Evolutionary conservation across 1,284 basidiomycete genomes (phyloP), one percentile per base, ranked within the genome.

Genomic region (Mycena sp.): DNA sequence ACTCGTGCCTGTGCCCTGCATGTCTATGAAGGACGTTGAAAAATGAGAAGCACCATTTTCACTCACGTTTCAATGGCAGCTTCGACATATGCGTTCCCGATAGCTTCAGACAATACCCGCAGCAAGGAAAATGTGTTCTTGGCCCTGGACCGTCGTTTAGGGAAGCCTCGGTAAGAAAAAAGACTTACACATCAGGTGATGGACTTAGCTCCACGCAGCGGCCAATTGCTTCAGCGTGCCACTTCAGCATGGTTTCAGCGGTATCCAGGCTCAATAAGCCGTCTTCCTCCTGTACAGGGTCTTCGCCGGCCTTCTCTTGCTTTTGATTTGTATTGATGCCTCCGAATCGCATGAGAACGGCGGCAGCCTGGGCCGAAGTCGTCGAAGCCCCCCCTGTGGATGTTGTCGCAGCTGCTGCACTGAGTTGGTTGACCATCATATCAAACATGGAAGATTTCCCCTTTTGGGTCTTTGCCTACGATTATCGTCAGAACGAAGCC

Each of bases 171-270:
- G 17, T 35, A 26, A 19, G 53, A 43, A 19, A 23, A 40, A 14
- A 50, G 1, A 81, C 93, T 78, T 72, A 97, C 93, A 96, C 88
- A 70, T 99, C 96, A 49, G 85, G 87, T 2, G 86, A 72, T 4
- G 88, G 78, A 70, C 90, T 95, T 28, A 99, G 81, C 76, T 98
- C 96, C 9, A 96, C 92, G 68, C 94, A 95, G 66, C 96, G 82
- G 4, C 96, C 96, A 32, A 97, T 89, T 2, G 95, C 92, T 75
- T 98, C 96, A 1, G 96, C 96, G 77, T 99, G 96, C 95, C 96
- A 98, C 74, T 90, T 94, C 19, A 98, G 79, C 88, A 98, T 95
- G 69, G 86, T 90, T 79, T 97, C 94, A 1, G 94, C 93, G 25
- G 90, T 82, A 38, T 89, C 87, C 4, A 98, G 78, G 48, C 82